Conservation (phyloP, 352 stramenopile genomes). For the Hyaloperonospora brassicae region DNA sequence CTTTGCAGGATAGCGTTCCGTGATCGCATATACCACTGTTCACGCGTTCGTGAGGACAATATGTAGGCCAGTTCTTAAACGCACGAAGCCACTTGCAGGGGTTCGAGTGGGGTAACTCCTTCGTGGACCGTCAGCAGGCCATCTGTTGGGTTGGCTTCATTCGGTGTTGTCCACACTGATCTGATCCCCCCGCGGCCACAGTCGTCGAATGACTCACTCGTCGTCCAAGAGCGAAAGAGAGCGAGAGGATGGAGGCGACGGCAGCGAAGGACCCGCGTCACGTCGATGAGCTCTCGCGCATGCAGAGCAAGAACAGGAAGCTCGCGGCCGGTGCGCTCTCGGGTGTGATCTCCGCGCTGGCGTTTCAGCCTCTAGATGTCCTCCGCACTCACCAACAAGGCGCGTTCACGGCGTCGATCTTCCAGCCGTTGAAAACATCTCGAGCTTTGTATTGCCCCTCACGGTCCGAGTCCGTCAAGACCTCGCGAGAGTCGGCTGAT, state of each 20-base stretch:
- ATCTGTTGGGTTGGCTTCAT: no score
- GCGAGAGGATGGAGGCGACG: neutral
- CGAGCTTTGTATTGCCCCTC: slow-evolving; percentile 10
- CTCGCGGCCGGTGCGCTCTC: slow-evolving; percentile 59
- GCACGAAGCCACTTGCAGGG: no score
- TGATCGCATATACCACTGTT: no score
- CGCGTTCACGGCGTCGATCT: slow-evolving; percentile 45
- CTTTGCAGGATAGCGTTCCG: no score
- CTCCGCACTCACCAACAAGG: slow-evolving; percentile 80
- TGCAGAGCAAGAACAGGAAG: slow-evolving; percentile 60
- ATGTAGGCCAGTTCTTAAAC: no score
- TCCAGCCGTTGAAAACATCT: slow-evolving; percentile 4
- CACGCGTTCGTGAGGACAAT: no score
- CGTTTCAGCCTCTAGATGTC: slow-evolving; percentile 82
- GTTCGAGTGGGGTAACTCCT: no score
- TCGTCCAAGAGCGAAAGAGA: slow-evolving; percentile 12
- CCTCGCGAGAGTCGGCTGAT: slow-evolving; percentile 14
- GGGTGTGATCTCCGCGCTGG: slow-evolving; percentile 70
- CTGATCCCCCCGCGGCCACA: no score
- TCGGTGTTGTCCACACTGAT: no score
- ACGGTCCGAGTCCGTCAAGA: slow-evolving; percentile 17
- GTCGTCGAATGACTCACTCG: no score
- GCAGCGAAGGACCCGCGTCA: slow-evolving; percentile 12
- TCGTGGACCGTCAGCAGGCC: no score
- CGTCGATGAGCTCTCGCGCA: slow-evolving; percentile 23